Conservation (phyloP, 2,329 filamentous ascomycete species). For the Bipolaris bicolor region DNA sequence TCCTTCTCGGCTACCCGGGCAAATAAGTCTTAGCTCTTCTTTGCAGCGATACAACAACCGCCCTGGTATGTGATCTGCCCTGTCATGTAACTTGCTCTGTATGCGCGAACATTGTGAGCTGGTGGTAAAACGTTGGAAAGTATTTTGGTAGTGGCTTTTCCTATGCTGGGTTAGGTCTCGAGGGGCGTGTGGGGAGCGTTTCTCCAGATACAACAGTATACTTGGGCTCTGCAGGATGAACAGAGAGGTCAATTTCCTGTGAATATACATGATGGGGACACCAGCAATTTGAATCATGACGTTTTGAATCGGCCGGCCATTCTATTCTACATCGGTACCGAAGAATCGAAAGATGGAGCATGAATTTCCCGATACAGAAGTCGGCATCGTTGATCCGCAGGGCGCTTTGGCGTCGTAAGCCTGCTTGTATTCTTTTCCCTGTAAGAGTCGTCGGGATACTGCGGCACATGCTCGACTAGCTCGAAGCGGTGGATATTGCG, state of each 20-base stretch:
- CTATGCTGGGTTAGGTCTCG: not conserved
- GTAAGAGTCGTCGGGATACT: not conserved
- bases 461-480: slow-evolving; percentile 1
- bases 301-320: not conserved
- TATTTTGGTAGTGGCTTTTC: not conserved
- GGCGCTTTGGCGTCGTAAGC: not conserved
- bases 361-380: not conserved
- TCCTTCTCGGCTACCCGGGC: not conserved
- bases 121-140: not conserved
- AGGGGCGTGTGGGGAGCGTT: not conserved
- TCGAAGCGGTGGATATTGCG: slow-evolving; percentile 1
- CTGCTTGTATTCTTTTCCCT: not conserved
- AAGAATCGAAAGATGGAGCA: not conserved
- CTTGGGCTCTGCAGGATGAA: not conserved
- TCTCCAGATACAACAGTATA: not conserved
- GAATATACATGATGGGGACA: slow-evolving; percentile 1
- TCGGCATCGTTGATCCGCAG: not conserved
- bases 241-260: not conserved
- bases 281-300: not conserved
- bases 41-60: not conserved
- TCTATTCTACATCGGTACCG: slow-evolving; percentile 1
- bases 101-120: not conserved
- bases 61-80: not conserved
- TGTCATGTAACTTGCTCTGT: not conserved
- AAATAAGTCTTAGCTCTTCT: slow-evolving; percentile 5